A percentile compares a stretch with the other conserved stretches of the same genome.
These are phyloP conservation scores for Pyrenophora seminiperda DNA, from an alignment of 2,329 filamentous ascomycete genomes.

Conservation along the genomic window DNA sequence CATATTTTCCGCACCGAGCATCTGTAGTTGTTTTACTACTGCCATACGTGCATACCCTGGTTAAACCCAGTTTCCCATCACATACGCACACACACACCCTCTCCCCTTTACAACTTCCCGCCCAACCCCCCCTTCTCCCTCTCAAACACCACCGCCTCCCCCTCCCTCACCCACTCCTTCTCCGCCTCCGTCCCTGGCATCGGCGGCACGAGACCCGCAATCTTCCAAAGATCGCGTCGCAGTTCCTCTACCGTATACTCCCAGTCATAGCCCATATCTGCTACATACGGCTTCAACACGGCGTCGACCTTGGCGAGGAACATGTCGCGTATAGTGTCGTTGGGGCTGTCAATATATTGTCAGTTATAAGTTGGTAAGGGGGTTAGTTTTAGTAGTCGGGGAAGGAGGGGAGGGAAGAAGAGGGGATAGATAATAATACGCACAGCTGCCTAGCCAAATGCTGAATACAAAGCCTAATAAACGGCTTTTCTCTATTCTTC, in stretches of 20 bases:
- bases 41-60: not conserved
- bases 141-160: constrained; percentile 29
- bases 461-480: constrained; percentile 46
- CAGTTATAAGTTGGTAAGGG: too few species aligned
- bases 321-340: constrained; percentile 9
- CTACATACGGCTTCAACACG: constrained; percentile 48
- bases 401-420: too few species aligned
- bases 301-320: constrained; percentile 38
- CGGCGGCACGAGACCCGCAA: constrained; percentile 51
- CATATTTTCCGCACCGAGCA: too few species aligned
- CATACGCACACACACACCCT: too few species aligned
- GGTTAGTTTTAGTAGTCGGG: too few species aligned
- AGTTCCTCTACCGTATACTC: constrained; percentile 54
- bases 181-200: constrained; percentile 45
- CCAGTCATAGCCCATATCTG: constrained; percentile 52
- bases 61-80: not conserved
- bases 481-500: constrained; percentile 27
- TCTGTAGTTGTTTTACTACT: not conserved
- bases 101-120: not conserved
- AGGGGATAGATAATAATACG: too few species aligned
- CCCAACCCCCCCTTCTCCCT: constrained; percentile 18
- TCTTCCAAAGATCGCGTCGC: constrained; percentile 52
- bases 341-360: constrained; percentile 4
- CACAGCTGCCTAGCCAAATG: constrained; percentile 41
- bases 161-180: constrained; percentile 39